These are phyloP conservation scores for Esteya vermicola DNA, from an alignment of 2,329 filamentous ascomycete species.

Conservation along the genomic window DNA sequence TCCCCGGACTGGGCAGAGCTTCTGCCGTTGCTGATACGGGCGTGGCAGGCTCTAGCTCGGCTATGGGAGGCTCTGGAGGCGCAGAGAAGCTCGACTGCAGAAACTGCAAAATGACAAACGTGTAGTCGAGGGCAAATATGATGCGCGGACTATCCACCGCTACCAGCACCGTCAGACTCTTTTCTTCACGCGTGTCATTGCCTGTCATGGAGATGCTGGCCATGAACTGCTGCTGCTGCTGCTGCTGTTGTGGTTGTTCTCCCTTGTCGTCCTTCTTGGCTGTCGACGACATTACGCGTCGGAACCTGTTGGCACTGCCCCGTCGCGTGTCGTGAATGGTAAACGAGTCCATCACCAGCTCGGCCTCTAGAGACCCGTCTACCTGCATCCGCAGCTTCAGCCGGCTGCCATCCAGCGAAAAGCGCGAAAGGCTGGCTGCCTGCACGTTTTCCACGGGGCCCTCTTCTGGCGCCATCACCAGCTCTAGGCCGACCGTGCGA, in stretches of 20 bases:
- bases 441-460: conserved; percentile 68
- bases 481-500: conserved; percentile 73
- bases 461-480: conserved; percentile 63
- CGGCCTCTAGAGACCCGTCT: conserved; percentile 81
- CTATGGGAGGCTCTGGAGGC: no score
- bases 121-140: conserved; percentile 90
- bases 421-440: conserved; percentile 74
- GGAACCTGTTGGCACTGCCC: conserved; percentile 84
- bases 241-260: no score
- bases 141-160: conserved; percentile 89
- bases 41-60: no score
- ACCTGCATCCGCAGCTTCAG: conserved; percentile 88
- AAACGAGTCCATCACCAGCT: conserved; percentile 86
- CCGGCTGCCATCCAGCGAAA: conserved; percentile 84
- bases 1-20: no score
- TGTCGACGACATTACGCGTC: conserved; percentile 93
- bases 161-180: conserved; percentile 75
- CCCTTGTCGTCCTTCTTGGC: conserved; percentile 87
- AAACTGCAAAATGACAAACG: conserved; percentile 81
- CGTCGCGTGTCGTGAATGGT: conserved; percentile 88
- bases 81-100: no score
- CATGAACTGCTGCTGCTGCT: conserved; percentile 99
- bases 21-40: no score
- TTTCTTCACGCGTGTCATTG: conserved; percentile 62
- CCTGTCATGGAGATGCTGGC: conserved; percentile 88